Evolutionary conservation across 768 basidiomycete species (phyloP).

Genomic region (Panellus pusillus): DNA sequence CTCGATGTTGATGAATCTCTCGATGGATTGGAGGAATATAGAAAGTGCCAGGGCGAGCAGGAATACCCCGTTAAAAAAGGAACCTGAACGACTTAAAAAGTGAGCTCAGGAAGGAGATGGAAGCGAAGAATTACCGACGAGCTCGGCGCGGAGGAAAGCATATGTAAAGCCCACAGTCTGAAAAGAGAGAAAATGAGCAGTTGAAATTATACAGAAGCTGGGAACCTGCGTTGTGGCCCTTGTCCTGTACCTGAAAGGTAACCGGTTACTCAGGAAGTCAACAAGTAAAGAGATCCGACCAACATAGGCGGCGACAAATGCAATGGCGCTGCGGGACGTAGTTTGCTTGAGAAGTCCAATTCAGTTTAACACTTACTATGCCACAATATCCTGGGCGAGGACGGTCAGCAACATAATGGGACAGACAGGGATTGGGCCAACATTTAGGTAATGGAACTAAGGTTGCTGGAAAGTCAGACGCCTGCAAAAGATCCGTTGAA

Average conservation of each 20-base stretch:
- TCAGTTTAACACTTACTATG: constrained; percentile 35
- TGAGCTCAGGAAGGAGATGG: neutral
- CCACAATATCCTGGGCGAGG: constrained; percentile 41
- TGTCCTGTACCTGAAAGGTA: constrained; percentile 40
- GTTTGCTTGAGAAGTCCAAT: neutral
- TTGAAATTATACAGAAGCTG: constrained; percentile 3
- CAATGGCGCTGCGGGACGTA: constrained; percentile 35
- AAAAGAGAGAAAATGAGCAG: neutral
- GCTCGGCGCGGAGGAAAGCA: constrained; percentile 56
- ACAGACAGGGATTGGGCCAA: constrained; percentile 25
- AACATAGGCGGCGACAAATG: constrained; percentile 48
- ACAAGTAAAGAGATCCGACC: constrained; percentile 15
- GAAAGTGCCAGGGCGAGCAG: constrained; percentile 53
- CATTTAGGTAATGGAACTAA: constrained; percentile 58
- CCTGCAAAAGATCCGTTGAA: neutral
- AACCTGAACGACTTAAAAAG: constrained; percentile 32
- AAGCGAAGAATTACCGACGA: constrained; percentile 42
- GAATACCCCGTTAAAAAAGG: constrained; percentile 57
- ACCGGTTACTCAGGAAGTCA: neutral
- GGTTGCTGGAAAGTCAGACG: constrained; percentile 11
- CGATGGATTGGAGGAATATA: constrained; percentile 53
- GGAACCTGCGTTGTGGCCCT: constrained; percentile 41
- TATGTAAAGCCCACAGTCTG: constrained; percentile 53
- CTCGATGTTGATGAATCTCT: constrained; percentile 52
- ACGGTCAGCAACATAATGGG: constrained; percentile 1